Conservation (phyloP, 768 basidiomycete species). For the Auriscalpium vulgare region DNA sequence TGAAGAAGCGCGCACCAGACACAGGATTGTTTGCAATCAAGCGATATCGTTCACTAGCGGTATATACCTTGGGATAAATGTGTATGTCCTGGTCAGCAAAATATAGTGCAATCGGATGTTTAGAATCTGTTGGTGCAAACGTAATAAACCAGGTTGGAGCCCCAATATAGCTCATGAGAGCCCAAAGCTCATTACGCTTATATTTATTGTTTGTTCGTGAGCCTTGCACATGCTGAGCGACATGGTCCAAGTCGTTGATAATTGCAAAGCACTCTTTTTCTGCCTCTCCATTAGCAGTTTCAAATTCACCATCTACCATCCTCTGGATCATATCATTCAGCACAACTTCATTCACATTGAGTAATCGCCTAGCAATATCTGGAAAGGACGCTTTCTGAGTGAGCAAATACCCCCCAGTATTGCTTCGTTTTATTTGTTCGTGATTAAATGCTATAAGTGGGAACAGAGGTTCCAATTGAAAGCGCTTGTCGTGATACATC, state of each 20-base stretch:
- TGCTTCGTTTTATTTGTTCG: conserved; percentile 13
- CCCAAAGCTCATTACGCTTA: conserved; percentile 14
- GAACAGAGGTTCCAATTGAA: conserved; percentile 14
- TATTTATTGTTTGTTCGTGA: conserved; percentile 8
- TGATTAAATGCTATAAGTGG: conserved; percentile 16
- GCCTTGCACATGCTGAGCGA: conserved; percentile 10
- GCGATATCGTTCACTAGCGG: background rate
- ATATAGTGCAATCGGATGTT: conserved; percentile 13
- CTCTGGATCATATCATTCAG: conserved; percentile 1
- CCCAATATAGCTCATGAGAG: conserved; percentile 9
- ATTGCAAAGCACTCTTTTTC: conserved; percentile 9
- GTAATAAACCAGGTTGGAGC: conserved; percentile 18
- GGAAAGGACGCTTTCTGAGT: conserved; percentile 3
- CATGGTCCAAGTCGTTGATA: conserved; percentile 10
- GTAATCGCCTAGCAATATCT: conserved; percentile 1
- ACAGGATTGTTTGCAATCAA: conserved; percentile 9
- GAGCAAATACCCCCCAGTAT: conserved; percentile 10
- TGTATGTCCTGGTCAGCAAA: conserved; percentile 8
- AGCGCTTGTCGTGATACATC: conserved; percentile 16
- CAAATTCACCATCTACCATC: background rate
- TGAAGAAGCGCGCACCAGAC: conserved; percentile 15
- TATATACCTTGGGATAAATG: background rate
- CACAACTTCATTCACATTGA: background rate
- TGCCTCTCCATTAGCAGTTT: conserved; percentile 1
- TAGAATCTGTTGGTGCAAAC: conserved; percentile 16